Base-by-base conservation (phyloP, 805 yeast genomes). In the Kluyveromyces dobzhanskii region DNA sequence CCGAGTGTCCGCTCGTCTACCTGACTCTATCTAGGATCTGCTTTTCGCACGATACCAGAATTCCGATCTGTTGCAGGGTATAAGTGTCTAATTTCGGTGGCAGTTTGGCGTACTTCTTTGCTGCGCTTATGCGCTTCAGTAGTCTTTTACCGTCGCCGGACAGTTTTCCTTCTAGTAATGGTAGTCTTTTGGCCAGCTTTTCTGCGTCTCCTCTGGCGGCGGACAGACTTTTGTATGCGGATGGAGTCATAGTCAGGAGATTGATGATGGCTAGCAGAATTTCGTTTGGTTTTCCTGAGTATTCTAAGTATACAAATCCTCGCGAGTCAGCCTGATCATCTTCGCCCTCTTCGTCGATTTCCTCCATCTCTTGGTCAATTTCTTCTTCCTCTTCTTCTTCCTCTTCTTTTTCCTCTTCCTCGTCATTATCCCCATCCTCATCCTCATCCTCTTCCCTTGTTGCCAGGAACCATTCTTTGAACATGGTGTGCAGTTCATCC, bases 231-330 rank as follows among this genome's bases (percentile, higher is more conserved):
- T 25, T 24, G 29, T 14, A 34, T n/a, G 10, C 10, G 9, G 27
- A n/a, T 24, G 16, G 17, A 4, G 37, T 14, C 40, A 67, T 16
- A 2, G 67, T 49, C 3, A 69, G 42, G 3, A 71, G 43, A 17
- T 54, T 67, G 12, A 65, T 49, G 17, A 70, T 40, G 0, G 76
- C 72, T 44, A 60, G 61, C 0, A 78, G 64, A n/a, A 68, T 60
- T 2, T 55, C 53, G 0, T 76, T 61, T 9, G 72, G 68, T 16
- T 56, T 57, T 1, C 80, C 84, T 33, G 64, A 56, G 32, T 46
- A 54, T 3, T 44, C 44, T 13, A 76, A 46, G 32, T 59, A 57
- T 17, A 71, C 54, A 28, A 71, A 67, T 32, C 68, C 51, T 79
- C 80, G 66, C 17, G 65, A 50, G 32, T 66, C 66, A 3, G 6